Percentiles rank a stretch among this genome's conserved stretches.
These are phyloP conservation scores for Phialophora chinensis DNA, from an alignment of 2,329 filamentous ascomycete species.

Conservation along the genomic window DNA sequence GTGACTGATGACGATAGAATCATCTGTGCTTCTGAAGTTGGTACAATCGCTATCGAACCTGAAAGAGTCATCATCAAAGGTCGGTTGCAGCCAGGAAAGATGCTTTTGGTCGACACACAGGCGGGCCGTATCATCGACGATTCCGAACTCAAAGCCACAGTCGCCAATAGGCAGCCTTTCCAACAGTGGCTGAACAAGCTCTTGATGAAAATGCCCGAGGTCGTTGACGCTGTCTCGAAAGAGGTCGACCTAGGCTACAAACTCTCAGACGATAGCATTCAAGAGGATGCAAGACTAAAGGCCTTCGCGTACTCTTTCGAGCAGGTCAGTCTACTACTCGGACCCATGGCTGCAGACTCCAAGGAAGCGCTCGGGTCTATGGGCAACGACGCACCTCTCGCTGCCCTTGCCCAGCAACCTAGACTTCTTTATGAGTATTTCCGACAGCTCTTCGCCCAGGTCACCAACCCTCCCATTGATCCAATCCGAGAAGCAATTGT, in stretches of 20 bases:
- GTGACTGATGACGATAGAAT: conserved; percentile 96
- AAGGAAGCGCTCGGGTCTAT: conserved; percentile 97
- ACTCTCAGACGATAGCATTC: conserved; percentile 72
- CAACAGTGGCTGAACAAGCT: conserved; percentile 84
- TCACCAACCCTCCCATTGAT: conserved; percentile 97
- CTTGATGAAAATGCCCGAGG: conserved; percentile 78
- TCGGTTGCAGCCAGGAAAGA: conserved; percentile 89
- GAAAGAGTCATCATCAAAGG: conserved; percentile 92
- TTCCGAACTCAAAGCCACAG: conserved; percentile 84
- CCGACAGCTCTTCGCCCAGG: conserved; percentile 95
- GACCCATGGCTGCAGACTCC: conserved; percentile 94
- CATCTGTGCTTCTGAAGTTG: conserved; percentile 95
- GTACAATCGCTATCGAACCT: conserved; percentile 88
- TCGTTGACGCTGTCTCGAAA: conserved; percentile 65
- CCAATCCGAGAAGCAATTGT: conserved; percentile 96
- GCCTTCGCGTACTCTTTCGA: conserved; percentile 95
- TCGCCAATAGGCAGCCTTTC: conserved; percentile 87
- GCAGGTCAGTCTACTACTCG: conserved; percentile 88
- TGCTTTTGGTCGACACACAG: conserved; percentile 92
- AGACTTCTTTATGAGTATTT: conserved; percentile 95
- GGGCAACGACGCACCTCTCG: conserved; percentile 94
- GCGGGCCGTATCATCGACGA: conserved; percentile 94
- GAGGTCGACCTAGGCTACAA: conserved; percentile 69
- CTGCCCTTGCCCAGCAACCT: conserved; percentile 87
- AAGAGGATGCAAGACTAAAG: conserved; percentile 81